Percentiles rank a stretch among this genome's conserved stretches.
Conservation (phyloP, 495 filamentous ascomycete genomes). For the Xylaria telfairii region DNA sequence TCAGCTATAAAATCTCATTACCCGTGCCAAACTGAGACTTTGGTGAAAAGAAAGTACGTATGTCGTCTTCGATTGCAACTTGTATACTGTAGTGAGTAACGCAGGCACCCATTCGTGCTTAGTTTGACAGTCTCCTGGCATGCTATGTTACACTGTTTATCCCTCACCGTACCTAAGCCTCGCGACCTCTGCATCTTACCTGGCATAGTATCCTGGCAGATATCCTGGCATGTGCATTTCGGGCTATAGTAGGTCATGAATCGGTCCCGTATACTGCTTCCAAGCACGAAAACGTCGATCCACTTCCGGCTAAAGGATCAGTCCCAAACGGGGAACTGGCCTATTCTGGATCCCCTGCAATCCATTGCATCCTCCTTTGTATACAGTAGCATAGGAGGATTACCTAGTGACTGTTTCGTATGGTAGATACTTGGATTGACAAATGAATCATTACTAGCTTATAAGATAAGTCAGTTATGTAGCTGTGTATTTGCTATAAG, state of each 20-base stretch:
- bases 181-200: neutral
- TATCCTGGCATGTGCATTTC: slow-evolving; percentile 1
- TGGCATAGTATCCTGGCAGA: neutral
- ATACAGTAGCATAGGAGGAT: neutral
- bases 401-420: neutral
- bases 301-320: neutral
- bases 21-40: neutral
- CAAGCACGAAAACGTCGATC: neutral
- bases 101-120: slow-evolving; percentile 11
- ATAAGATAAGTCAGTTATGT: neutral
- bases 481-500: neutral
- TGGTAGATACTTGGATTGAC: neutral
- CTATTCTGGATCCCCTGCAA: neutral
- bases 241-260: neutral
- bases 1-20: neutral
- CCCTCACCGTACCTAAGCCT: neutral
- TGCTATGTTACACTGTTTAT: slow-evolving; percentile 2
- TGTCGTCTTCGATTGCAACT: neutral
- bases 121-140: neutral
- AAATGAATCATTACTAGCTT: neutral
- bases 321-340: neutral
- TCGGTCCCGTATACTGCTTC: neutral
- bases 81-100: neutral
- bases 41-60: neutral
- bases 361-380: neutral